phyloP scores from a whole-genome alignment of 2,329 filamentous ascomycete genomes.

The Fusarium pseudograminearum region DNA sequence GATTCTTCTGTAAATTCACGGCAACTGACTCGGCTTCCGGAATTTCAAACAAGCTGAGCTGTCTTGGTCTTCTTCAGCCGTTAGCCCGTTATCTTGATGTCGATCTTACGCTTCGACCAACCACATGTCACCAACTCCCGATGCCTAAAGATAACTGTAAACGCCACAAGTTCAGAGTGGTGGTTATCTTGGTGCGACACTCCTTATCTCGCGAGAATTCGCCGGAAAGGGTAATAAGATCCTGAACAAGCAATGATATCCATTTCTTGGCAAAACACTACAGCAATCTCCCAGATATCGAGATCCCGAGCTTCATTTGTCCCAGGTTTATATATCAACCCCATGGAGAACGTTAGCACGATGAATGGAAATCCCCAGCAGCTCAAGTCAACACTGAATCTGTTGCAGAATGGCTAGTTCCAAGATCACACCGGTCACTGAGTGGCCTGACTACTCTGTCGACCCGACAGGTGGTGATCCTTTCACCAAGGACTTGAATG shows the following conservation, averaged over 20 bases:
- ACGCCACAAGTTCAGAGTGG: slow-evolving; percentile 5
- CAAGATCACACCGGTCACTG: slow-evolving; percentile 46
- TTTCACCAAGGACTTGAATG: slow-evolving; percentile 58
- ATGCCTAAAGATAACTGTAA: slow-evolving; percentile 27
- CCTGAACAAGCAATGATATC: slow-evolving; percentile 1
- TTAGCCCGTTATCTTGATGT: slow-evolving; percentile 29
- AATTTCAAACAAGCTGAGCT: neutral
- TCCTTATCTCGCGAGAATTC: slow-evolving; percentile 32
- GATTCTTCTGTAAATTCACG: neutral
- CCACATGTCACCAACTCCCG: neutral
- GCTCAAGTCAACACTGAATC: neutral
- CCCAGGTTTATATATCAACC: slow-evolving; percentile 16
- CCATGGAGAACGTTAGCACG: rapidly evolving
- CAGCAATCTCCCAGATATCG: slow-evolving; percentile 2
- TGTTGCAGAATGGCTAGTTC: slow-evolving; percentile 19
- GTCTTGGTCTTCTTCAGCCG: neutral
- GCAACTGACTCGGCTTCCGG: neutral
- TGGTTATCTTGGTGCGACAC: slow-evolving; percentile 19
- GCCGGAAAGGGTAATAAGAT: slow-evolving; percentile 22
- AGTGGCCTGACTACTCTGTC: slow-evolving; percentile 58
- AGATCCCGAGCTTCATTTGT: neutral
- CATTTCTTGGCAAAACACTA: slow-evolving; percentile 25
- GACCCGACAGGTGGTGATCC: slow-evolving; percentile 58
- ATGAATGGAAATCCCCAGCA: neutral
- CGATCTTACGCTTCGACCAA: slow-evolving; percentile 7